A percentile compares a stretch with the other conserved stretches of the same genome.
Conservation (phyloP, 352 stramenopile species). For the Aphanomyces euteiches region DNA sequence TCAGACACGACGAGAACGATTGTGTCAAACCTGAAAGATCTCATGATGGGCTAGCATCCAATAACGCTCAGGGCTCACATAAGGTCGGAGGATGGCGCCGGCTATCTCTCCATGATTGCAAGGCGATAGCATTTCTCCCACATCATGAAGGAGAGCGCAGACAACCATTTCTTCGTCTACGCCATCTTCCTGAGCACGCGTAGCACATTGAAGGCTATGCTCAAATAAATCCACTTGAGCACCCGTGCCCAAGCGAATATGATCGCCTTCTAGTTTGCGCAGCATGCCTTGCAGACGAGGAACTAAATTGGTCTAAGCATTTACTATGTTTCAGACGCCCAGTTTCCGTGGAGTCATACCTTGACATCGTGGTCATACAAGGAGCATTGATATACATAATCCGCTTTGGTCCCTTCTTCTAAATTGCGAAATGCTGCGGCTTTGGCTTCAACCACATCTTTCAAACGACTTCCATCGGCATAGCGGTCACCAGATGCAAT, state of each 20-base stretch:
- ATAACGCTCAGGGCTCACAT: conserved; percentile 28
- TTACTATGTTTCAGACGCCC: too few relatives aligned
- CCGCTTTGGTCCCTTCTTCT: conserved; percentile 27
- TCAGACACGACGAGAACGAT: neutral
- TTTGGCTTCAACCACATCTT: conserved; percentile 6
- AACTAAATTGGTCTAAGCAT: conserved; percentile 21
- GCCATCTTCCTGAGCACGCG: conserved; percentile 20
- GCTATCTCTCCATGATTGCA: conserved; percentile 33
- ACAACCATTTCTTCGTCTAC: conserved; percentile 33
- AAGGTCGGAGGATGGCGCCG: conserved; percentile 30
- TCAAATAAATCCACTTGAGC: conserved; percentile 30
- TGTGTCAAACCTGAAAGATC: conserved; percentile 28
- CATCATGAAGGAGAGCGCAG: conserved; percentile 32
- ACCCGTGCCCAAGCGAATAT: conserved; percentile 31
- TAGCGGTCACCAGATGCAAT: conserved; percentile 19
- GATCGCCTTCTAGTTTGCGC: conserved; percentile 27
- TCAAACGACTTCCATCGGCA: conserved; percentile 22
- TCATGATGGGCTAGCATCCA: conserved; percentile 34
- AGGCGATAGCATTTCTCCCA: conserved; percentile 32
- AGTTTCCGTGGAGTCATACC: neutral
- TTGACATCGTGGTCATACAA: conserved; percentile 31
- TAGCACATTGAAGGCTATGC: conserved; percentile 33
- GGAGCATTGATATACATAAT: conserved; percentile 30
- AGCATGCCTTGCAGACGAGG: conserved; percentile 23
- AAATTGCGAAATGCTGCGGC: conserved; percentile 20